Base-by-base conservation (phyloP, 2,329 filamentous ascomycete species). In the Periconia sp. region DNA sequence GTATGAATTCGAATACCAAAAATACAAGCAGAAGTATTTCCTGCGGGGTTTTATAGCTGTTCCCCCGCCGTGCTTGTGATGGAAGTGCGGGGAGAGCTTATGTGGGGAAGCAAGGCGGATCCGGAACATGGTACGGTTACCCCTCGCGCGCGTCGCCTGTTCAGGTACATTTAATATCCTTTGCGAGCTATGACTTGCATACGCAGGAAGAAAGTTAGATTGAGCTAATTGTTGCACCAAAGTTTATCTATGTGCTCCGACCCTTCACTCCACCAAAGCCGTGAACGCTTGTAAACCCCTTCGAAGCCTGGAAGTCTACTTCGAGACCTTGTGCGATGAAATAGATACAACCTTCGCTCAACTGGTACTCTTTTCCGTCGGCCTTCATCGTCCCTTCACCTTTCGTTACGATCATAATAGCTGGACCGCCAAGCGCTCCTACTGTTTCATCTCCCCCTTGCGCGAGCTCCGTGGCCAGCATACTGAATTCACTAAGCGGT, bases 401-500 rank as follows among this genome's bases (percentile, higher is more conserved):
- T 22, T 76, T 75, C 0, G 79, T 86, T 3, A 84, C 79, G 40
- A 89, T 77, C 59, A 86, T 63, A 19, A 89, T 77, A 39, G 80
- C 82, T 0, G 85, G 85, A 0, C 86, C 87, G 0, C 77, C 72
- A 15, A 85, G 70, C 2, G 74, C 70, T 31, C 68, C 69, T 12
- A 87, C 69, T 5, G 69, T 74, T 54, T 91, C 87, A 25, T 68
- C 78, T 56, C 88, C 83, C 0, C 79, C 81, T 0, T 68, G 66
- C 3, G 62, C 66, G n/a, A 91, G 58, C 15, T 77, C 75, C 2
- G 80, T 83, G 34, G 78, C 74, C 9, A 89, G 69, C 71, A 91
- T 81, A 54, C 84, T 80, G 59, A 92, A 91, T 67, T 91, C 87
- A 56, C 80, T 83, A 66, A 89, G 78, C 0, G 85, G 85, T 4